Evolutionary conservation across 2,329 filamentous ascomycete genomes (phyloP), one percentile per base, ranked within the genome.

Genomic region (Cercospora brassicicola): DNA sequence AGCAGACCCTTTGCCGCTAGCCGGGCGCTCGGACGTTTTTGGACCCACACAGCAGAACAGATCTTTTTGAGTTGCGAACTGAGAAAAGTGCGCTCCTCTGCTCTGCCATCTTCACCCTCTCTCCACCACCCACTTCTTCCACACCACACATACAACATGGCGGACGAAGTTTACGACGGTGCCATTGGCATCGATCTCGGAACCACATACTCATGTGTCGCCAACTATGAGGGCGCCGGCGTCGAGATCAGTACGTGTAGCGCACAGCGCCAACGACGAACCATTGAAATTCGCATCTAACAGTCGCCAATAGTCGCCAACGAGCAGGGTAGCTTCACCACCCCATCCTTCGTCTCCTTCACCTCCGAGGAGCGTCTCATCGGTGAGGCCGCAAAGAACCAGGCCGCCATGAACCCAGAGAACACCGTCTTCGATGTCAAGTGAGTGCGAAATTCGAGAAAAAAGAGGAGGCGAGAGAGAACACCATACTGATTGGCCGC

Each of bases 391-490:
- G 95, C 95, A 81, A 99, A 98, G 92, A 99, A 99, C 88, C 94
- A 97, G 90, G 95, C 94, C 81, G 94, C 95, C 80, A 97, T 98
- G 93, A 99, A 99, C 92, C 95, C 95, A 73, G 84, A 84, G 81
- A 98, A 98, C 88, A 99, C 95, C 78, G 88, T 99, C 85, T 99
- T 98, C 86, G 95, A 99, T 85, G 92, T 97, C 89, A 99, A 98
- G 77, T 77, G 73, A 77, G 76, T 73, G 60, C 55, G 53, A 51
- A 59, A 59, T 59, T 33, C 28, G 26, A 39, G 45, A 33, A 31
- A 10, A 23, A 62, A 66, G 26, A 69, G 64, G 57, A 31, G 57
- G 36, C 30, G 20, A 56, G 6, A 7, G 23, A 45, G 60, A 51
- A 57, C 62, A 68, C 57, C 39, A 51, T 70, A 60, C 79, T 82